These are phyloP conservation scores for Tetrahymena thermophila DNA, from an alignment of 73 alveolate genomes.

Conservation along the genomic window DNA sequence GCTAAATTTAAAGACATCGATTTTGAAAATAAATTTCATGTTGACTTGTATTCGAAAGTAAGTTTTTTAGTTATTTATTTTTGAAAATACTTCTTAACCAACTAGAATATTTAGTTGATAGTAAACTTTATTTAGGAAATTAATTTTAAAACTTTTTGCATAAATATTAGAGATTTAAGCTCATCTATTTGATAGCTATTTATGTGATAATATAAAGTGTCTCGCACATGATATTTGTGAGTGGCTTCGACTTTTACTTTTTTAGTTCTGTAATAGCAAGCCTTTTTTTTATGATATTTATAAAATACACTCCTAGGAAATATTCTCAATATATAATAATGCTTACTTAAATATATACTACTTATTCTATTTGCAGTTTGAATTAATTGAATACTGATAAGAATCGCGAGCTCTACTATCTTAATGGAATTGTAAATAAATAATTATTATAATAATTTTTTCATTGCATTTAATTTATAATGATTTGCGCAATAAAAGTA, in stretches of 20 bases:
- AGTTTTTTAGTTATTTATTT: too few species aligned
- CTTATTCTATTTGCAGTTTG: background rate
- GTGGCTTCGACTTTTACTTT: background rate
- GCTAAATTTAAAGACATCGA: background rate
- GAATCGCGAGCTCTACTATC: background rate
- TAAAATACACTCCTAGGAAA: background rate
- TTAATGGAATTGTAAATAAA: background rate
- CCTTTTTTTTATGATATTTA: background rate
- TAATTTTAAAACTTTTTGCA: too few species aligned
- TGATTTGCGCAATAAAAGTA: background rate
- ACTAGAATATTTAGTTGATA: too few species aligned
- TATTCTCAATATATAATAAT: background rate
- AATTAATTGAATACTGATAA: background rate
- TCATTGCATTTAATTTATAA: background rate
- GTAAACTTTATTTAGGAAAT: too few species aligned
- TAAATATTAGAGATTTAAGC: background rate
- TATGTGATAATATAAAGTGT: background rate
- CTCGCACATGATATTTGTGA: background rate
- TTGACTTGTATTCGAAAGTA: background rate
- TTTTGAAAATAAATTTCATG: background rate
- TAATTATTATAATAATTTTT: too few species aligned
- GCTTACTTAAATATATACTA: background rate
- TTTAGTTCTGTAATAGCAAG: background rate
- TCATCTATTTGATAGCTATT: background rate
- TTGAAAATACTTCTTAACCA: background rate